Evolutionary conservation across 179 eudicot genomes (phyloP), one percentile per base, ranked within the genome.

Genomic region (Vitellaria paradoxa): DNA sequence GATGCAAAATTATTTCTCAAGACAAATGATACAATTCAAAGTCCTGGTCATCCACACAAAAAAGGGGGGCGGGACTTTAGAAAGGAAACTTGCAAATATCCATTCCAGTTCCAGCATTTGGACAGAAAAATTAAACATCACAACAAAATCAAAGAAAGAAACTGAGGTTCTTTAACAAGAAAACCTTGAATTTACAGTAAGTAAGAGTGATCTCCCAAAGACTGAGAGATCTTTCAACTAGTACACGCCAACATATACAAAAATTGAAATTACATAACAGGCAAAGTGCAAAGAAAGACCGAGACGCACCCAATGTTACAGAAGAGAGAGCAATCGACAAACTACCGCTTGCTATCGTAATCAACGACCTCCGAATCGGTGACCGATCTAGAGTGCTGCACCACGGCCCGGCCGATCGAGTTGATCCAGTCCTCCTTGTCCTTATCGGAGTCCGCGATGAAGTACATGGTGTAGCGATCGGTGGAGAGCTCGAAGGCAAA

Each of bases 381-480:
- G 47, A 92, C 93, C 11, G 98, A 90, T 26, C 89, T 76, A 0
- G 98, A 93, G 73, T 85, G 92, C 85, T 90, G 98, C 69, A 93
- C 98, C 52, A 93, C 92, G 7, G 97, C 89, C 59, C 98, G 66
- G 0, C 98, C 96, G 45, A 92, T 90, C 5, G 98, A 92, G 70
- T 92, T 94, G 71, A 94, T 92, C 96, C 98, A 92, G 24, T 94
- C 98, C 67, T 94, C 98, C 84, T 92, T 92, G 68, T 94, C 97
- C 80, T 94, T 92, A 81, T 94, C 97, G 3, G 91, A 79, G 80
- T 92, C 96, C 4, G 97, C 98, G 50, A 92, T 83, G 65, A 92
- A 90, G 68, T 92, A 92, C 92, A 93, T 88, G n/a, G 98, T 89
- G 23, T 87, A 89, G 8, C 65, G 63, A 50, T 90, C 73, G 0